Evolutionary conservation across 2,329 filamentous ascomycete species (phyloP).

Genomic region (Sporothrix luriei): DNA sequence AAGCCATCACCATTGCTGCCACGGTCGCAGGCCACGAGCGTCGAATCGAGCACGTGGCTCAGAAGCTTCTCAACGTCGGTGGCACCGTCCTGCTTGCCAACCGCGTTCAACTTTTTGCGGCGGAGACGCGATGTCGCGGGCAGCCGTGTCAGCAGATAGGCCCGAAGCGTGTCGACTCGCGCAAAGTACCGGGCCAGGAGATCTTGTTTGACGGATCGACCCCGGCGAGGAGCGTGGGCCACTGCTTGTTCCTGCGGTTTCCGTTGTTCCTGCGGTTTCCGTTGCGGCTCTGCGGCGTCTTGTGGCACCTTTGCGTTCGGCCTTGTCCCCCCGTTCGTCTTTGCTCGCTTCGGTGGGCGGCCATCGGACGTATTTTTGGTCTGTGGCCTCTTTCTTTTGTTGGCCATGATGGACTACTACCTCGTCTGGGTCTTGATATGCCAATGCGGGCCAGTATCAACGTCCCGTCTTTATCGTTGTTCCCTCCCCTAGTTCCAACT

Average conservation of each 20-base stretch:
- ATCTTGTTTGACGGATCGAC: conserved; percentile 52
- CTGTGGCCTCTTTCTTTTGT: conserved; percentile 5
- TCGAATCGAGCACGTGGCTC: conserved; percentile 65
- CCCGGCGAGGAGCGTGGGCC: not conserved
- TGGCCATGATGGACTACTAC: not conserved
- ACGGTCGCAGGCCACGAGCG: conserved; percentile 62
- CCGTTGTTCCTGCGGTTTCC: not conserved
- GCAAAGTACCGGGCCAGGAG: conserved; percentile 71
- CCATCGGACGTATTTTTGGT: not conserved
- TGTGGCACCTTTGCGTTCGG: not conserved
- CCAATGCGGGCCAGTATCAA: conserved; percentile 4
- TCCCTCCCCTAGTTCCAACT: not conserved
- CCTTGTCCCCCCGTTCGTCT: not conserved
- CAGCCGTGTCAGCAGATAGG: conserved; percentile 68
- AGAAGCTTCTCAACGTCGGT: conserved; percentile 49
- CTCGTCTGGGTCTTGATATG: not conserved
- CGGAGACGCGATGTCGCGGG: conserved; percentile 67
- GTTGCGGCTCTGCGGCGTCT: not conserved
- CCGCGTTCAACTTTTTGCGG: conserved; percentile 55
- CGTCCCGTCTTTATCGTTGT: too few relatives aligned
- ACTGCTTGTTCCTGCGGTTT: not conserved
- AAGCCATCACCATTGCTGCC: conserved; percentile 7
- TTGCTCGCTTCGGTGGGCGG: conserved; percentile 3
- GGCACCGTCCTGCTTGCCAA: conserved; percentile 23
- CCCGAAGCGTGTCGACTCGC: conserved; percentile 66